Base-by-base conservation (phyloP, 2,329 filamentous ascomycete species). In the Alternaria triticina region DNA sequence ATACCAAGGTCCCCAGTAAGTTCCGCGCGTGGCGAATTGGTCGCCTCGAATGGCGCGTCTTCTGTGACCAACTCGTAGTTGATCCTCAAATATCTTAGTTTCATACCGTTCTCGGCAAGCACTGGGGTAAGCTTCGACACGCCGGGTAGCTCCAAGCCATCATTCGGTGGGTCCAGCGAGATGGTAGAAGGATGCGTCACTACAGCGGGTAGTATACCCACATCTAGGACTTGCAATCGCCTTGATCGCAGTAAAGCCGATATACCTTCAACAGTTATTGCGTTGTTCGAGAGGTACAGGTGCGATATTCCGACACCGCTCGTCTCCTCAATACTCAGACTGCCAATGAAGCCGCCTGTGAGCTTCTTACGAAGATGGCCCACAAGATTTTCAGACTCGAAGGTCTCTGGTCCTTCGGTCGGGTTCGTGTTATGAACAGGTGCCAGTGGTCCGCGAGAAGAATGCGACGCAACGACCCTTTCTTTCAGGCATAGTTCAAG, bases 301-400 rank as follows among this genome's bases (percentile, higher is more conserved):
- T 90, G 87, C 0, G 87, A 89, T 40, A 89, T 83, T 3, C 88
- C 88, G 10, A 81, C 78, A 68, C 85, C 81, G 22, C 84, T 82
- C 1, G 85, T 79, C 66, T 87, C 83, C 67, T 89, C 87, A 27
- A 89, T 83, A 40, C 85, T 83, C 28, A 87, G 82, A 54, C 84
- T 83, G 10, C 83, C 84, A 15, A 86, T 82, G 45, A 87, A 84
- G 1, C 75, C 75, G 40, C 65, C 64, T 0, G 76, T 77, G 22
- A 80, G 66, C 46, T 74, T 77, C 23, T 70, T 72, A 4, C 85
- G 76, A 22, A 89, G 79, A 54, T 84, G 85, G 28, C 82, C 77
- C 66, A 88, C 87, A n/a, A 87, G 82, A 33, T 83, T 79, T 63
- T 84, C 83, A 33, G 81, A 81, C 27, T 73, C 73, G 23, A 74